Evolutionary conservation across 768 basidiomycete species (phyloP), one percentile per base, ranked within the genome.

Genomic region (Serendipita sp.): DNA sequence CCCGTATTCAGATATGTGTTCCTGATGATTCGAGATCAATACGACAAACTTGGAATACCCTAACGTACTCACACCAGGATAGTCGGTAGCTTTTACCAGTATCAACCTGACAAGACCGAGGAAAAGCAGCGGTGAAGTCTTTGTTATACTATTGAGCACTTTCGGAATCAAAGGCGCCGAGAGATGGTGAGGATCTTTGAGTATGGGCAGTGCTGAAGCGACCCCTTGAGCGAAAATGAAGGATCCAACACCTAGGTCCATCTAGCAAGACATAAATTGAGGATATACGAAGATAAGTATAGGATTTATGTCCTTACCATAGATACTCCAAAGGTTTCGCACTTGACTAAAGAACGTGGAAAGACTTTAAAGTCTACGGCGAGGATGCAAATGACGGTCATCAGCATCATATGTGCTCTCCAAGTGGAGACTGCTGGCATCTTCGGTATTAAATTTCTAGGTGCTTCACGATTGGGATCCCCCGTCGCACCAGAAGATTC

Each of bases 221-320:
- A 99, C 73, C 23, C 96, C 96, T 71, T 94, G 88, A 0, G 95
- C 93, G 72, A 96, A 98, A 11, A 98, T 91, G 67, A 99, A 98
- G 0, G 94, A 92, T 11, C 96, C 96, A 1, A 97, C 95, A 10
- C 96, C 96, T 11, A 93, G 74, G 70, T 99, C 96, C 96, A 98
- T 99, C 95, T 99, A 66, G 36, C 16, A 63, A 44, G 8, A 27
- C 40, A 13, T 40, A 40, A 11, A 63, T 4, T 45, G 63, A 58
- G 48, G 8, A 62, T 52, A 67, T 36, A 60, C 62, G 48, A 33
- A 8, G 29, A 23, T 8, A 33, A 62, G 18, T 5, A 58, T 40
- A 44, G 63, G 43, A 18, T 36, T 62, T 52, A 27, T 48, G 46
- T 13, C 2, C 81, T 65, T 60, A 96, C 95, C 75, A 99, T 69